A percentile compares a stretch with the other conserved stretches of the same genome.
Conservation (phyloP, 1,284 basidiomycete species). For the Paramarasmius palmivorus region DNA sequence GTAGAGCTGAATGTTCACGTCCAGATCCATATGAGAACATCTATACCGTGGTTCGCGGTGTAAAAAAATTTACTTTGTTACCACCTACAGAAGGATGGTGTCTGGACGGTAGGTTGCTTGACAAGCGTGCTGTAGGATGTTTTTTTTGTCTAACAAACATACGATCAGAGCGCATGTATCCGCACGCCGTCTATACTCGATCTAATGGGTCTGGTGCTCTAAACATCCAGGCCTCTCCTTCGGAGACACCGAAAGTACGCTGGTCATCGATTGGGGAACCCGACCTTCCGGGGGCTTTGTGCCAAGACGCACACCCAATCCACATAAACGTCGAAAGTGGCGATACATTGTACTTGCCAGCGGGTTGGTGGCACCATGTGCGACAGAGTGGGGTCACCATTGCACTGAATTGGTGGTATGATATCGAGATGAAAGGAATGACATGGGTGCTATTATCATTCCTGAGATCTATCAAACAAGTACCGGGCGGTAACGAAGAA, state of each 20-base stretch:
- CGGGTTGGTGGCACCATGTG: constrained; percentile 92
- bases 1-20: neutral
- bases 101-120: constrained; percentile 59
- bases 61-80: constrained; percentile 82
- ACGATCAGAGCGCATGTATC: constrained; percentile 61
- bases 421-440: constrained; percentile 70
- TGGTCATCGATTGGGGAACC: constrained; percentile 78
- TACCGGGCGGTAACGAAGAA: constrained; percentile 28
- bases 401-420: constrained; percentile 91
- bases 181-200: constrained; percentile 67
- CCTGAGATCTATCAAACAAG: constrained; percentile 29
- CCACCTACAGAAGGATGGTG: constrained; percentile 88
- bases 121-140: constrained; percentile 12
- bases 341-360: constrained; percentile 85
- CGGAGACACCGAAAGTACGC: constrained; percentile 45
- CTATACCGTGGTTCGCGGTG: constrained; percentile 82
- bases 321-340: constrained; percentile 67
- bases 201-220: constrained; percentile 34
- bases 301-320: constrained; percentile 60
- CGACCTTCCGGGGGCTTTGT: constrained; percentile 40
- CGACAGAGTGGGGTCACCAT: constrained; percentile 64
- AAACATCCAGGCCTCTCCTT: constrained; percentile 44
- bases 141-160: neutral
- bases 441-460: constrained; percentile 68
- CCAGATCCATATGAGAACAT: constrained; percentile 92